A percentile compares a stretch with the other conserved stretches of the same genome.
Conservation (phyloP, 345 rosid genomes). For the Hibiscus mutabilis region DNA sequence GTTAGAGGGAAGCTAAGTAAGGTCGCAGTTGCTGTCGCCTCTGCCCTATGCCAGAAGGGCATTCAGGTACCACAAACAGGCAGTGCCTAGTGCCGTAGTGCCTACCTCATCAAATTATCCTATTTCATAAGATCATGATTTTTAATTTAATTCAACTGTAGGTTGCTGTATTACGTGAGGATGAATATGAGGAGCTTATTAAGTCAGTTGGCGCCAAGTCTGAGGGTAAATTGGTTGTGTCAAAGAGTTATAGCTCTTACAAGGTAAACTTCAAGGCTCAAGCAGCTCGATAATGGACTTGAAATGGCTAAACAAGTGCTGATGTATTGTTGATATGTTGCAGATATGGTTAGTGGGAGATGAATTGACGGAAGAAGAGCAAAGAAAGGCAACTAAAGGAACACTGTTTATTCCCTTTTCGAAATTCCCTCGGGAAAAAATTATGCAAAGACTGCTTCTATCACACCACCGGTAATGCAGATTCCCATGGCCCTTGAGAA, state of each 20-base stretch:
- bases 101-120: neutral
- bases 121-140: no score
- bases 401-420: no score
- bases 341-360: no score
- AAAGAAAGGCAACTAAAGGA: no score
- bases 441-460: no score
- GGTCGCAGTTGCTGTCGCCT: slow-evolving; percentile 42
- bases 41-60: slow-evolving; percentile 37
- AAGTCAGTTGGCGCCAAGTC: slow-evolving; percentile 19
- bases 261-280: no score
- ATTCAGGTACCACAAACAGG: slow-evolving; percentile 34
- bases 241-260: neutral
- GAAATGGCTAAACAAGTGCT: neutral
- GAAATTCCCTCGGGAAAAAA: no score
- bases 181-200: slow-evolving; percentile 30
- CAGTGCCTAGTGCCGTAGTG: no score
- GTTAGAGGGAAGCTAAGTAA: slow-evolving; percentile 41
- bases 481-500: slow-evolving; percentile 33
- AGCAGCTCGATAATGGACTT: neutral
- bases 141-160: neutral
- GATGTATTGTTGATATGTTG: no score
- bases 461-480: slow-evolving; percentile 36
- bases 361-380: no score
- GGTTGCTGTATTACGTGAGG: slow-evolving; percentile 21
- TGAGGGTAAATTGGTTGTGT: slow-evolving; percentile 22